phyloP scores from a whole-genome alignment of 2,329 filamentous ascomycete species.

The Ophiocordyceps polyrhachis-furcata region DNA sequence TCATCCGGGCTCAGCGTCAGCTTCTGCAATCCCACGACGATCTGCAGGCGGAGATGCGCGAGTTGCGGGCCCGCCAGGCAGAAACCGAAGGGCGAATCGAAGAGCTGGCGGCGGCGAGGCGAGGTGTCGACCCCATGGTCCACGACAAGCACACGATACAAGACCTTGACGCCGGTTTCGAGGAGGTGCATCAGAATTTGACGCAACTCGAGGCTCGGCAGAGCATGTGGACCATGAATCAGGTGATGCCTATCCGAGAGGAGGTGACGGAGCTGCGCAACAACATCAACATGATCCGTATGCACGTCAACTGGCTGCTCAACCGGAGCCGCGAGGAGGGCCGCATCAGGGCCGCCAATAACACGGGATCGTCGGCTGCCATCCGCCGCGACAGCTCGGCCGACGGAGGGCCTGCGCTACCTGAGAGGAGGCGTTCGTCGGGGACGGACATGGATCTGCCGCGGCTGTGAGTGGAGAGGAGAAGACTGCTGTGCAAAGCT shows the following conservation, averaged over 20 bases:
- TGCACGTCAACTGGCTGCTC: slow-evolving; percentile 41
- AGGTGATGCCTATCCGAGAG: slow-evolving; percentile 41
- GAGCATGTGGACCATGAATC: slow-evolving; percentile 41
- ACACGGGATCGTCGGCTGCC: slow-evolving; percentile 11
- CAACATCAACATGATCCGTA: slow-evolving; percentile 36
- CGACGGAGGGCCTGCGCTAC: slow-evolving; percentile 9
- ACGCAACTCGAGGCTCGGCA: slow-evolving; percentile 41
- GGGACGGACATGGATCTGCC: slow-evolving; percentile 19
- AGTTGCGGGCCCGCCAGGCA: slow-evolving; percentile 15
- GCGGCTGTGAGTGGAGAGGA: slow-evolving; percentile 11
- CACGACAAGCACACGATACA: slow-evolving; percentile 28
- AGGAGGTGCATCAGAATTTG: slow-evolving; percentile 35
- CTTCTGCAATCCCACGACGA: slow-evolving; percentile 24
- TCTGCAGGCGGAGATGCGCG: slow-evolving; percentile 16
- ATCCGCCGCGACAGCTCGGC: slow-evolving; percentile 14
- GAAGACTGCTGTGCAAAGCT: not conserved
- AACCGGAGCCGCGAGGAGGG: slow-evolving; percentile 31
- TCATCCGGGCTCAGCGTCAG: slow-evolving; percentile 27
- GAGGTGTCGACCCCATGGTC: slow-evolving; percentile 20
- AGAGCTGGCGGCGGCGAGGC: slow-evolving; percentile 18
- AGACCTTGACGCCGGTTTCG: slow-evolving; percentile 26
- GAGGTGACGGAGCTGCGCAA: slow-evolving; percentile 41
- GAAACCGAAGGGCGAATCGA: slow-evolving; percentile 14
- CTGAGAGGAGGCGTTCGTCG: slow-evolving; percentile 19
- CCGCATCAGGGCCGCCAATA: slow-evolving; percentile 18